Percentiles rank a stretch among this genome's conserved stretches.
These are phyloP conservation scores for Crithidia sp. DNA, from an alignment of 208 protist species.

Conservation along the genomic window DNA sequence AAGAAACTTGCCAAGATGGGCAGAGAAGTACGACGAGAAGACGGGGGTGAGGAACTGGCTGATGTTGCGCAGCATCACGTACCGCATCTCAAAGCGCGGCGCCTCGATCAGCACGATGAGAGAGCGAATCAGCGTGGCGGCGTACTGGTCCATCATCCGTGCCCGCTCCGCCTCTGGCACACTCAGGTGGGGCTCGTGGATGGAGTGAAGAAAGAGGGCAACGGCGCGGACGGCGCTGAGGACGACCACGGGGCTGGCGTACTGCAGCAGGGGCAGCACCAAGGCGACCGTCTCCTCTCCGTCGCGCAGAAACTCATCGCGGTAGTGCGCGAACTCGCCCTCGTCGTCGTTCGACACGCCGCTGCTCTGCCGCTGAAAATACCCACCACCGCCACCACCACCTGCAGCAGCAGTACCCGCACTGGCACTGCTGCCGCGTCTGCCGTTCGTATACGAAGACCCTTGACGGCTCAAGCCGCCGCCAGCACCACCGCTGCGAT, in stretches of 20 bases:
- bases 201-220: conserved; percentile 58
- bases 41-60: conserved; percentile 91
- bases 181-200: conserved; percentile 22
- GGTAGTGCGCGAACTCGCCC: conserved; percentile 6
- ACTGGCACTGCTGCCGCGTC: neutral
- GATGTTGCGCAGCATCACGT: conserved; percentile 98
- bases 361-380: neutral
- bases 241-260: conserved; percentile 96
- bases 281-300: conserved; percentile 89
- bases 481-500: neutral
- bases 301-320: conserved; percentile 18
- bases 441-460: neutral
- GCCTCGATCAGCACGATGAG: conserved; percentile 77
- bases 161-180: conserved; percentile 26
- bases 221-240: conserved; percentile 93
- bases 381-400: too few species aligned
- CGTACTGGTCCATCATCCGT: conserved; percentile 49
- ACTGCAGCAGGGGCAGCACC: conserved; percentile 94
- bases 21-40: conserved; percentile 76
- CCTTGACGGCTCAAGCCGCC: neutral
- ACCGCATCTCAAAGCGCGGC: conserved; percentile 96
- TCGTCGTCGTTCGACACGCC: conserved; percentile 10
- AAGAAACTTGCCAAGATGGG: conserved; percentile 94
- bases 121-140: conserved; percentile 88
- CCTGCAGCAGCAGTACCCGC: neutral